These are phyloP conservation scores for Gossypium davidsonii DNA, from an alignment of 441 rosid genomes.

Conservation along the genomic window DNA sequence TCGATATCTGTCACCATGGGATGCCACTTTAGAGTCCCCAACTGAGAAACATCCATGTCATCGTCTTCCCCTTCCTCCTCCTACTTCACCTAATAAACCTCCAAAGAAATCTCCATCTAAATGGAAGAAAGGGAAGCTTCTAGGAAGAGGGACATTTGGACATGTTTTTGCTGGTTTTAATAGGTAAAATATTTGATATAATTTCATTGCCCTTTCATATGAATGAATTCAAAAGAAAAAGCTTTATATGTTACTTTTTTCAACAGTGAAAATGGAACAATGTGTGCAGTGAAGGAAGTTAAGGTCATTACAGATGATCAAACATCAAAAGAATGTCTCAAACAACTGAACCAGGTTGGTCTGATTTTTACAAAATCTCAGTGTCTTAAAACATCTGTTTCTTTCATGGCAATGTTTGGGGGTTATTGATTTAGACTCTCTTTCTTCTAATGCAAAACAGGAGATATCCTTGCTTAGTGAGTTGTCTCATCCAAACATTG, in stretches of 20 bases:
- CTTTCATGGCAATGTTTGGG: neutral
- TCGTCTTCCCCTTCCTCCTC: conserved; percentile 56
- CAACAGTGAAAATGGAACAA: conserved; percentile 73
- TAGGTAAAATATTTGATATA: conserved; percentile 13
- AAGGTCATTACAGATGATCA: conserved; percentile 71
- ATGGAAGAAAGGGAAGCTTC: conserved; percentile 47
- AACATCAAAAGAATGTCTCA: conserved; percentile 73
- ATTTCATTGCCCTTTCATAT: neutral
- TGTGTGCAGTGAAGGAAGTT: conserved; percentile 96
- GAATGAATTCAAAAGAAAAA: neutral
- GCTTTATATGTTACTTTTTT: neutral
- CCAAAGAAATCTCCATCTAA: conserved; percentile 1
- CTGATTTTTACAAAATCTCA: neutral
- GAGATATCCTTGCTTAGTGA: conserved; percentile 81
- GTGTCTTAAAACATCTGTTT: neutral
- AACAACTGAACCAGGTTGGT: conserved; percentile 79
- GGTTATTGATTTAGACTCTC: conserved; percentile 8
- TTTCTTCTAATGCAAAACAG: conserved; percentile 34
- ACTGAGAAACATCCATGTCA: conserved; percentile 28
- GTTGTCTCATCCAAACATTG: conserved; percentile 80
- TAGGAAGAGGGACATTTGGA: conserved; percentile 39
- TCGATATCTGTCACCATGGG: neutral
- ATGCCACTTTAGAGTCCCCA: conserved; percentile 9
- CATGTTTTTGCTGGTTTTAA: conserved; percentile 43
- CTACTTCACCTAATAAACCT: conserved; percentile 19